Evolutionary conservation across 169 alveolate species (phyloP).

Genomic region (Babesia divergens): DNA sequence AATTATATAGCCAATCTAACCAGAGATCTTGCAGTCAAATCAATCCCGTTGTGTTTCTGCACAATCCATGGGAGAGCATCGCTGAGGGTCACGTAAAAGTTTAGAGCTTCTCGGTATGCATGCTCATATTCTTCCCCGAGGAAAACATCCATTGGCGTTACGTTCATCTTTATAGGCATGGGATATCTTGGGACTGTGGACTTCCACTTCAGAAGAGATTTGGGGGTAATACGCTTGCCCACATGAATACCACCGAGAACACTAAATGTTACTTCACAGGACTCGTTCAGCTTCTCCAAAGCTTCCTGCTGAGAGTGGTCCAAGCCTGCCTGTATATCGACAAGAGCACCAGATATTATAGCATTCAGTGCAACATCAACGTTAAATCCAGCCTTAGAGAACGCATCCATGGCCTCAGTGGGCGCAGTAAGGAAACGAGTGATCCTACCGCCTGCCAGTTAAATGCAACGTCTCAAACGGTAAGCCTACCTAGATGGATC

Average conservation of each 20-base stretch:
- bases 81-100: slow-evolving; percentile 43
- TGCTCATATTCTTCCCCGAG: slow-evolving; percentile 17
- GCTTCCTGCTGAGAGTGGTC: slow-evolving; percentile 15
- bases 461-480: not conserved
- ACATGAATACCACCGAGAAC: slow-evolving; percentile 67
- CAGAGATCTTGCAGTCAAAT: slow-evolving; percentile 28
- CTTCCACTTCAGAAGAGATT: slow-evolving; percentile 57
- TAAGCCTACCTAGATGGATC: slow-evolving; percentile 38
- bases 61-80: slow-evolving; percentile 63
- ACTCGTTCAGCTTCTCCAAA: slow-evolving; percentile 9
- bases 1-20: not conserved
- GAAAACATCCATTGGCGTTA: slow-evolving; percentile 24
- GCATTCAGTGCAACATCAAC: slow-evolving; percentile 51
- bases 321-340: slow-evolving; percentile 4
- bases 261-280: slow-evolving; percentile 49
- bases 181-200: slow-evolving; percentile 55
- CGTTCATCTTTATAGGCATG: slow-evolving; percentile 50
- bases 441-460: slow-evolving; percentile 49
- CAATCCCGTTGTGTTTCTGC: slow-evolving; percentile 34
- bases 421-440: slow-evolving; percentile 53
- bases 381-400: slow-evolving; percentile 35
- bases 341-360: slow-evolving; percentile 27
- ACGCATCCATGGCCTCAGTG: slow-evolving; percentile 20
- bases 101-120: slow-evolving; percentile 46
- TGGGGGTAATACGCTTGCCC: slow-evolving; percentile 32